Evolutionary conservation across 2,329 filamentous ascomycete species (phyloP), one percentile per base, ranked within the genome.

Genomic region (Penicillium verrucosum): DNA sequence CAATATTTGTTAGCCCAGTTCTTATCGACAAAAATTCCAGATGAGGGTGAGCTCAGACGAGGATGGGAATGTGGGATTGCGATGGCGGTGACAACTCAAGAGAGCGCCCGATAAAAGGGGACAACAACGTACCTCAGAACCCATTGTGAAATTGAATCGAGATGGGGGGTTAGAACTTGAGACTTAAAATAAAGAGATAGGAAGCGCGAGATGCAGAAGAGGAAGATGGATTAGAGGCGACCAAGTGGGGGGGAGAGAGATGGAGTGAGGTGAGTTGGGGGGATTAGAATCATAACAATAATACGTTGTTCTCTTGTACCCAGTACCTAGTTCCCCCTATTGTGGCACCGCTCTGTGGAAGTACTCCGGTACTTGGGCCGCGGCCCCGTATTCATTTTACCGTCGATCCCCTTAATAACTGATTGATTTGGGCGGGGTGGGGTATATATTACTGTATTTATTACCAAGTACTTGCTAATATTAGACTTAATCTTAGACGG

Each of bases 81-180:
- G 62, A 64, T 63, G 59, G 56, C 60, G 59, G 63, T 62, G 59
- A 68, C 68, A 63, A 63, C 64, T 67, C 67, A 66, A 68, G 67
- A 70, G 64, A 64, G 61, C 64, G 65, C 65, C 62, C 60, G 65
- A 67, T 61, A 65, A 71, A 68, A 71, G 70, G 72, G 59, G 60
- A 65, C 61, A 63, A 80, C 57, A 61, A 71, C 83, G 71, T 82
- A 86, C 84, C 79, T 86, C 84, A 78, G 81, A 82, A 75, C 81
- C 80, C 83, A 86, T 86, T 73, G 71, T 83, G 74, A 69, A 62
- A 66, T 65, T 57, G 57, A 42, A 57, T 57, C 29, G 52, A 54
- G 45, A 41, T 25, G 60, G 43, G 55, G 52, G 49, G 57, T 88
- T 89, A 85, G 84, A 63, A 60, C 54, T 62, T 43, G 56, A 54